Conservation (phyloP, 2,329 filamentous ascomycete species). For the Canariomyces notabilis region DNA sequence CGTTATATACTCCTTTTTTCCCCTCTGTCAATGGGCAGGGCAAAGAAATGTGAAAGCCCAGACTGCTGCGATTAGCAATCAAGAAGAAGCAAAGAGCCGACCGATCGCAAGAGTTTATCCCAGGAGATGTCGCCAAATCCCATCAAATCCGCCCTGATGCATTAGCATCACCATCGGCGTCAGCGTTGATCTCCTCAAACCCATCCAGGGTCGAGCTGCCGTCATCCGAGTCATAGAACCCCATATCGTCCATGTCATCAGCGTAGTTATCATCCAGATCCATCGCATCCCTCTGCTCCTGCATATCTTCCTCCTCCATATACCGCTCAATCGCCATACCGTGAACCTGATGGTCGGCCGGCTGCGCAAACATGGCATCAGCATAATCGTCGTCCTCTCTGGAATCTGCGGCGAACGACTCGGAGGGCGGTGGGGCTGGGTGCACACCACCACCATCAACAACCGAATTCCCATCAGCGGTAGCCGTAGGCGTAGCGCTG, state of each 20-base stretch:
- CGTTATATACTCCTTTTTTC: too few species aligned
- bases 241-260: slow-evolving; percentile 3
- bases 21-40: too few species aligned
- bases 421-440: slow-evolving; percentile 25
- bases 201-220: slow-evolving; percentile 22
- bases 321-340: slow-evolving; percentile 20
- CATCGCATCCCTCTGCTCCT: background rate
- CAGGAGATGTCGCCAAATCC: too few species aligned
- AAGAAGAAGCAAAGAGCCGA: too few species aligned
- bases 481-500: slow-evolving; percentile 31
- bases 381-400: slow-evolving; percentile 25
- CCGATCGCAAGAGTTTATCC: too few species aligned
- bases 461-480: slow-evolving; percentile 16
- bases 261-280: background rate
- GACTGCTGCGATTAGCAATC: too few species aligned
- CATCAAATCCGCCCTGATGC: too few species aligned
- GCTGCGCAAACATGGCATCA: slow-evolving; percentile 33
- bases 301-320: slow-evolving; percentile 10
- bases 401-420: slow-evolving; percentile 32
- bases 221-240: slow-evolving; percentile 21
- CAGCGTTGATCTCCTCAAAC: slow-evolving; percentile 17
- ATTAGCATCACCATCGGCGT: too few species aligned
- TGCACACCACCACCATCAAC: background rate
- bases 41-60: too few species aligned
- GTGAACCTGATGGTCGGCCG: slow-evolving; percentile 27